These are phyloP conservation scores for Ammopiptanthus mongolicus DNA, from an alignment of 306 rosid genomes.

Conservation along the genomic window DNA sequence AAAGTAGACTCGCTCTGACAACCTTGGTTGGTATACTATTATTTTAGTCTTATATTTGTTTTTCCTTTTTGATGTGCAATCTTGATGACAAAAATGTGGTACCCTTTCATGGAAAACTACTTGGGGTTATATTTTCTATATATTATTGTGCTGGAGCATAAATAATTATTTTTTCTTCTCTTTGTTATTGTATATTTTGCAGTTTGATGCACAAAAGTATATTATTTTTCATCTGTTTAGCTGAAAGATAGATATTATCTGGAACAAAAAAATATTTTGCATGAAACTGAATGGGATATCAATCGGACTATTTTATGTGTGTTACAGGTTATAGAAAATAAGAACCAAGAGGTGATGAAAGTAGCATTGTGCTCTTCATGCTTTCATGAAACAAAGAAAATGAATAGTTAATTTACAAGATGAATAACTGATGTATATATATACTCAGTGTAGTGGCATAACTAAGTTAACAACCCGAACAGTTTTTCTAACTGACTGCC, in stretches of 20 bases:
- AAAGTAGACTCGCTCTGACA: too few relatives aligned
- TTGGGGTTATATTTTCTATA: background rate
- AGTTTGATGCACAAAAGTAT: background rate
- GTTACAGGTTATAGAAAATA: too few relatives aligned
- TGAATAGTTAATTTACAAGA: too few relatives aligned
- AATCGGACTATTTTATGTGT: background rate
- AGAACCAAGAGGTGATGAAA: too few relatives aligned
- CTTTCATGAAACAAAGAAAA: too few relatives aligned
- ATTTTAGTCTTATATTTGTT: slow-evolving; percentile 1
- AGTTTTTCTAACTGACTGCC: too few relatives aligned
- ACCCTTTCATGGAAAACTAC: background rate
- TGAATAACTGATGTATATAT: too few relatives aligned
- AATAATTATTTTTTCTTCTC: background rate
- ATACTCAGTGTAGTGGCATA: too few relatives aligned
- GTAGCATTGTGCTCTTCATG: too few relatives aligned
- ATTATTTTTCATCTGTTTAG: background rate
- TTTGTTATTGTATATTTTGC: background rate
- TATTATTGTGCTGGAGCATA: background rate
- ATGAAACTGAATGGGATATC: background rate
- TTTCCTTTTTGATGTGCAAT: background rate
- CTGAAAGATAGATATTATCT: background rate
- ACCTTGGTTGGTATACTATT: background rate
- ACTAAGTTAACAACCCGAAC: too few relatives aligned
- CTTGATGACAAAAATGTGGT: background rate
- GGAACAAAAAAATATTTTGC: background rate